phyloP scores from a whole-genome alignment of 345 rosid genomes.

The Lumnitzera racemosa region DNA sequence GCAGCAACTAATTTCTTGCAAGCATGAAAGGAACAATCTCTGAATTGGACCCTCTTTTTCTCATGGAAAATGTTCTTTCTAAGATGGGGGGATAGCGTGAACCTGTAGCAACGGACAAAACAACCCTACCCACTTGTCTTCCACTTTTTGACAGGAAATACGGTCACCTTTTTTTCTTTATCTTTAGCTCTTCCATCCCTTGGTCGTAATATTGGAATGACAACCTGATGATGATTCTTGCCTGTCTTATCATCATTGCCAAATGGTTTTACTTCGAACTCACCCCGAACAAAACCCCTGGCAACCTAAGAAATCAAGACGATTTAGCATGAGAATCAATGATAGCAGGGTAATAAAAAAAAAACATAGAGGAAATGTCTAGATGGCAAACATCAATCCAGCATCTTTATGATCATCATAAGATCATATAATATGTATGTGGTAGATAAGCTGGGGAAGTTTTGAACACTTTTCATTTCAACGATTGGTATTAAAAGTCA shows the following conservation, averaged over 20 bases:
- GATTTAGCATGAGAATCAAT: conserved; percentile 1
- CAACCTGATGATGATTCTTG: conserved; percentile 45
- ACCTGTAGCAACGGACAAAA: no score
- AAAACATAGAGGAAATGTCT: background rate
- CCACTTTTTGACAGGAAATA: conserved; percentile 59
- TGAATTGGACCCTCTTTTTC: no score
- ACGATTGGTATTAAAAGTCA: no score
- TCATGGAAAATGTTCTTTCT: no score
- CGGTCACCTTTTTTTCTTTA: conserved; percentile 60
- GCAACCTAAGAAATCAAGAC: conserved; percentile 44
- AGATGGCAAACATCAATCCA: background rate
- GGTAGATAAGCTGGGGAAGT: no score
- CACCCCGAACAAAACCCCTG: conserved; percentile 74
- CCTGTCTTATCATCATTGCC: conserved; percentile 49
- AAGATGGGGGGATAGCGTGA: no score
- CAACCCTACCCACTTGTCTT: conserved; percentile 25
- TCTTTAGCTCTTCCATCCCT: conserved; percentile 46
- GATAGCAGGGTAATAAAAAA: background rate
- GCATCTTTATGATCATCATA: no score
- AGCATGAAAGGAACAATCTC: no score
- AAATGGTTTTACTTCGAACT: conserved; percentile 73
- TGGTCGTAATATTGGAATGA: conserved; percentile 51
- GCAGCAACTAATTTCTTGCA: no score
- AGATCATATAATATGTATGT: no score
- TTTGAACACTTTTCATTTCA: no score